A percentile compares a stretch with the other conserved stretches of the same genome.
phyloP scores from a whole-genome alignment of 2,329 filamentous ascomycete species.

The Elsinoe batatas region DNA sequence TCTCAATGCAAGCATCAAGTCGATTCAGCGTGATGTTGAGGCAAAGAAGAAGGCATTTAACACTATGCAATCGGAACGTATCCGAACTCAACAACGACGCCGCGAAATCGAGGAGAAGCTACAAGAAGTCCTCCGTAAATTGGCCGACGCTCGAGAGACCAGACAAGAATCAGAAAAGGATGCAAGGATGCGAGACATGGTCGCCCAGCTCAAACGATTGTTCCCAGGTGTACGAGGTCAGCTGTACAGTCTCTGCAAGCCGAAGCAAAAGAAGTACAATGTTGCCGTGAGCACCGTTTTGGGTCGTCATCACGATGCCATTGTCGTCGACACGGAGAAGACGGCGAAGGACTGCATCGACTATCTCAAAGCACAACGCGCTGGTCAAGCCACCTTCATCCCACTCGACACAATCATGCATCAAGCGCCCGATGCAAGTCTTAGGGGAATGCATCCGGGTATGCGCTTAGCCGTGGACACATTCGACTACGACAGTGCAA shows the following conservation, averaged over 20 bases:
- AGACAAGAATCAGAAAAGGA: constrained; percentile 80
- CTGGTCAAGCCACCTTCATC: constrained; percentile 84
- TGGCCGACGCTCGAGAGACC: constrained; percentile 78
- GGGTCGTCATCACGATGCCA: constrained; percentile 84
- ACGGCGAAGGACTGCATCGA: constrained; percentile 89
- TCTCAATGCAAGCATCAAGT: constrained; percentile 53
- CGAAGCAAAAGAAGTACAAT: constrained; percentile 94
- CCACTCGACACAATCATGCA: constrained; percentile 97
- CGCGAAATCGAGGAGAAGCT: constrained; percentile 91
- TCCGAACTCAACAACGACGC: constrained; percentile 68
- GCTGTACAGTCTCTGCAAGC: constrained; percentile 83
- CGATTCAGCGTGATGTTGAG: constrained; percentile 68
- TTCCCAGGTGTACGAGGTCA: constrained; percentile 87
- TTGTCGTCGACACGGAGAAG: constrained; percentile 92
- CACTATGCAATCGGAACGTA: constrained; percentile 69
- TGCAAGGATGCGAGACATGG: constrained; percentile 66
- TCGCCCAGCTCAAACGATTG: constrained; percentile 77
- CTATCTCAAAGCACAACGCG: constrained; percentile 82
- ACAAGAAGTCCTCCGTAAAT: constrained; percentile 65
- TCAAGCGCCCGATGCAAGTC: constrained; percentile 74
- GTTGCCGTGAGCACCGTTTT: constrained; percentile 88
- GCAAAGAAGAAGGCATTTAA: constrained; percentile 87
- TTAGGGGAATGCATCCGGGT: constrained; percentile 80
- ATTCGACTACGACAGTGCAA: constrained; percentile 79
- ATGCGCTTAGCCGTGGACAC: constrained; percentile 87